phyloP scores from a whole-genome alignment of 148 eudicot genomes.

The Cornus suecica region DNA sequence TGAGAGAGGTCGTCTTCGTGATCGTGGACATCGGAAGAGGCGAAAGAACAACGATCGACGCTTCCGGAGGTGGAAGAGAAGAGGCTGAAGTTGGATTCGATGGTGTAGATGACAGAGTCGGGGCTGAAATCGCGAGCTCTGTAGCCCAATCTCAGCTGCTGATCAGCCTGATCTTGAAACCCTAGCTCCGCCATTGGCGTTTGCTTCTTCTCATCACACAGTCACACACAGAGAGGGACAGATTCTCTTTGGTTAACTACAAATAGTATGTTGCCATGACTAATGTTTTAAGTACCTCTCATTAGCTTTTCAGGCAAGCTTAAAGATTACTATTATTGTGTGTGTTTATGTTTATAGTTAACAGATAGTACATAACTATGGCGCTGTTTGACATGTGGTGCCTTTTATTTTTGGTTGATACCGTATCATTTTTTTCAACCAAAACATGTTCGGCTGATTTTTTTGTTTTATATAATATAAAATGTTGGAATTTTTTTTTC shows the following conservation, averaged over 20 bases:
- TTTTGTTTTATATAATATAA: no score
- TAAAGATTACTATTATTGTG: no score
- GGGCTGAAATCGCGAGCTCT: slow-evolving; percentile 54
- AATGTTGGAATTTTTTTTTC: no score
- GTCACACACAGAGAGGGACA: not conserved
- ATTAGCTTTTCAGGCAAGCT: not conserved
- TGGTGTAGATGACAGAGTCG: slow-evolving; percentile 58
- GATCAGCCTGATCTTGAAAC: slow-evolving; percentile 16
- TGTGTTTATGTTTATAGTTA: no score
- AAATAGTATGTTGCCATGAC: not conserved
- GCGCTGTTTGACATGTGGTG: no score
- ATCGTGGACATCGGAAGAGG: slow-evolving; percentile 57
- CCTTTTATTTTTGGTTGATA: no score
- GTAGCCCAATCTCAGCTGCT: slow-evolving; percentile 14
- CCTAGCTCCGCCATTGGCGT: slow-evolving; percentile 46
- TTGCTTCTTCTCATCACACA: slow-evolving; percentile 11
- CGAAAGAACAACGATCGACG: slow-evolving; percentile 65
- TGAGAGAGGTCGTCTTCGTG: slow-evolving; percentile 47
- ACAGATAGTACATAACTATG: no score
- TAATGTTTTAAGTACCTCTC: not conserved
- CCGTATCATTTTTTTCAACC: no score
- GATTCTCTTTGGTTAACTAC: not conserved
- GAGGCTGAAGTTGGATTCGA: slow-evolving; percentile 52
- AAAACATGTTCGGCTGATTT: no score
- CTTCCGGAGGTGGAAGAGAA: slow-evolving; percentile 75